phyloP scores from a whole-genome alignment of 768 basidiomycete genomes.

The Auriscalpium vulgare region DNA sequence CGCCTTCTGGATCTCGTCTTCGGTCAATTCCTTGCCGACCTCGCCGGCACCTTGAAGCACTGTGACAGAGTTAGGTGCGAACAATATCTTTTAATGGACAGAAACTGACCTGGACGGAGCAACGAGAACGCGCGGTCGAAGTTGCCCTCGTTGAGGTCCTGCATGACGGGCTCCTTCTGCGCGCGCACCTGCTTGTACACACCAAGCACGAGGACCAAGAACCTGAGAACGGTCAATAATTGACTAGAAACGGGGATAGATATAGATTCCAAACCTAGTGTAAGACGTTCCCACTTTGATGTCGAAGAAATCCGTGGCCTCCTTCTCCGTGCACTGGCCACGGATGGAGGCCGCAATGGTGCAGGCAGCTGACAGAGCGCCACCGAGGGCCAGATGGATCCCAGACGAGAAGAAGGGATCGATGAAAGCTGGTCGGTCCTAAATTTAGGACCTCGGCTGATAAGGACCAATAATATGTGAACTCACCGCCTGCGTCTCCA shows the following conservation, averaged over 20 bases:
- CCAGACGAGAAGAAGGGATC: constrained; percentile 60
- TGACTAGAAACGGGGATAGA: background rate
- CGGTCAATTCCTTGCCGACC: constrained; percentile 62
- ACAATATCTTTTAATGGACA: no score
- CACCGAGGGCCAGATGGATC: constrained; percentile 43
- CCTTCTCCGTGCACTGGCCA: constrained; percentile 35
- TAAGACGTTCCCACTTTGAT: background rate
- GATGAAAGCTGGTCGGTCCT: constrained; percentile 37
- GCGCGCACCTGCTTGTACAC: constrained; percentile 38
- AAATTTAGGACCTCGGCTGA: background rate
- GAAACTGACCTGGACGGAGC: constrained; percentile 30
- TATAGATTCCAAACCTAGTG: background rate
- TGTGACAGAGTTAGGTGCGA: constrained; percentile 17
- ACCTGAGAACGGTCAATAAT: background rate
- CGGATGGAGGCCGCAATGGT: constrained; percentile 41
- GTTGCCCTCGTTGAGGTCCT: constrained; percentile 34
- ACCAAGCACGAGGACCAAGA: constrained; percentile 25
- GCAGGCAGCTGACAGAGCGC: constrained; percentile 38
- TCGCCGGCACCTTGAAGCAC: constrained; percentile 79
- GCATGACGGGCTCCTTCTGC: constrained; percentile 29
- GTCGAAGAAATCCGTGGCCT: constrained; percentile 25
- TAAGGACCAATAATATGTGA: background rate
- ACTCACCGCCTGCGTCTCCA: constrained; percentile 31
- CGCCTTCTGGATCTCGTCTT: constrained; percentile 64
- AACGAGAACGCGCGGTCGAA: constrained; percentile 35